Evolutionary conservation across 495 filamentous ascomycete species (phyloP), one percentile per base, ranked within the genome.

Genomic region (Aspergillus ellipticus): DNA sequence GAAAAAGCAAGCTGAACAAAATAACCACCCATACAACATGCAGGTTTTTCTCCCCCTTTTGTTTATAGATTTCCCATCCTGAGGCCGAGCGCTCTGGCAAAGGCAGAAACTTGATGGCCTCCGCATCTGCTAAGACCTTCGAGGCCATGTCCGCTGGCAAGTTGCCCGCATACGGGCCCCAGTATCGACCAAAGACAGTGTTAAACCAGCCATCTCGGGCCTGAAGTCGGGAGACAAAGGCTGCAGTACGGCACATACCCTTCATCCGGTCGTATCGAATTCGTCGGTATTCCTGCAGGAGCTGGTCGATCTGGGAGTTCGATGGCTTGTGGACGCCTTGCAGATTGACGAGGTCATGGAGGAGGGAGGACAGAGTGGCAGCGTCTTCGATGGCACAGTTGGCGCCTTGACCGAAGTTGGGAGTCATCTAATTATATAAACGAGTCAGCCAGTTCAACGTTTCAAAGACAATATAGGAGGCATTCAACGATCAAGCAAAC

Each of bases 341-440:
- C 8, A 16, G 26, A 28, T 35, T 17, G 13, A 55, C 11, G 6
- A 54, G 41, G 1, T 53, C 26, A 20, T 58, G 17, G 2, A 66
- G 22, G 3, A 61, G 43, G 3, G 55, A 62, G n/a, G 55, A 46
- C 4, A 69, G 52, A 13, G 22, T 43, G 2, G 62, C 67, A 0
- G 62, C 67, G 39, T 62, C 58, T 47, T 70, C 64, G 19, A 70
- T 68, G 17, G 67, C 65, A n/a, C 47, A 53, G 29, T 68, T 68
- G 17, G 65, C 67, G 0, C 67, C 67, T 55, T 70, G 67, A 11
- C 63, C 67, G 24, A 64, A 51, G 45, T 70, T 66, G 2, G 65
- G 63, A 7, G 67, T 61, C 60, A 70, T 66, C 63, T 66, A 46
- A 6, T 19, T n/a, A 31, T 9, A 42, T 24, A 10, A 26, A 16